Evolutionary conservation across 2,329 filamentous ascomycete genomes (phyloP), one percentile per base, ranked within the genome.

Genomic region (Fusarium oligoseptatum): DNA sequence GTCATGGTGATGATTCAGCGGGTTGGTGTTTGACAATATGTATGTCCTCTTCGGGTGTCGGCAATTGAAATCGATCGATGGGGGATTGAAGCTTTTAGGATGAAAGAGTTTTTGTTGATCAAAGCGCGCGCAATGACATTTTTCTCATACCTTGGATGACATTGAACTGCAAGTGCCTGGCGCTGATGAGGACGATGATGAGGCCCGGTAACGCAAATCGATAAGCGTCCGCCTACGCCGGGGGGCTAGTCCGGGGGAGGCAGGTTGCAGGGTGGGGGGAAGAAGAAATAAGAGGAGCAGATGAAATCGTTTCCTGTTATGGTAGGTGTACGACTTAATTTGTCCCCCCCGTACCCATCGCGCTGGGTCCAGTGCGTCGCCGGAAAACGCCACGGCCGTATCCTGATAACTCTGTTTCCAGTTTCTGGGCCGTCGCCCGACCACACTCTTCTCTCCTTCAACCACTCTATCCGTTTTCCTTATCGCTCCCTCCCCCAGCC

Each of bases 221-320:
- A 72, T 74, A 77, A 72, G 76, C 74, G 75, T 45, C 71, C 70
- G 22, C 66, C 67, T 68, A 37, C 62, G 60, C 45, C 60, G 50
- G 66, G 60, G 70, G 67, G 37, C 55, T 68, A 65, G 75, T 66
- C 67, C 58, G 70, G 71, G 70, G 56, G 64, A 29, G 64, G 67
- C 57, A 56, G 55, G n/a, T 34, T 48, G 36, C 48, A 52, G 48
- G 17, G 48, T 52, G 48, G 48, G 48, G 48, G 48, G 48, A 17
- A 3, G 11, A 6, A 32, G 17, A 17, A 50, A 50, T 50, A 24
- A 17, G 22, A 17, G 8, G 15, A n/a, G 10, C 32, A 34, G 32
- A 34, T 34, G 32, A 34, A 34, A 34, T 5, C 32, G 32, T 34
- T 34, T 34, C 32, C 32, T 34, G 11, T 12, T 34, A 34, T 34